Base-by-base conservation (phyloP, 129 eudicot genomes). In the Gnaphalium uliginosum region DNA sequence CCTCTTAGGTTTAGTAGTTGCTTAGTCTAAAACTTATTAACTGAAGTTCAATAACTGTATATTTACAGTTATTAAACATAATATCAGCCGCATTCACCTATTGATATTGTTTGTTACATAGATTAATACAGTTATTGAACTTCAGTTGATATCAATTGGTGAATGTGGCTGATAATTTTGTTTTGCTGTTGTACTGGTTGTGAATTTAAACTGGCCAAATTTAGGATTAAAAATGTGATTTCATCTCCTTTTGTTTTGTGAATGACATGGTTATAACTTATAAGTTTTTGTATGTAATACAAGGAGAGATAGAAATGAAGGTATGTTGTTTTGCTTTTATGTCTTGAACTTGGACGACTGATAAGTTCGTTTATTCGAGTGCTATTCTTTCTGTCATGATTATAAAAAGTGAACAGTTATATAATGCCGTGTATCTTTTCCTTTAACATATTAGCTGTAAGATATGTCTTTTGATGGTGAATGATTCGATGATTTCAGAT, bases 401-500 rank as follows among this genome's bases (percentile, higher is more conserved):
- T 25, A 8, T 58, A 23, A 15, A 70, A 26, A 30, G 46, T 62
- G 57, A 18, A 13, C 9, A 2, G 23, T 23, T 58, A 37, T 58
- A 21, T 13, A 61, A 48, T 33, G 6, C 25, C 23, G 13, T 33
- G 18, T 11, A 51, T 33, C 57, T 78, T 78, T 43, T 9, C 14
- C 21, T 63, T 30, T 24, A 48, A 64, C 57, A 19, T 46, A 27
- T 25, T 78, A 29, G 9, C 62, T 54, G 54, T 78, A 70, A 69
- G 27, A 71, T 19, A 19, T 32, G 17, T 39, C 7, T 69, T 23
- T 51, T 71, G 56, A 32, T 33, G 50, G 76, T 60, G 35, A 76
- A 26, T 27, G 6, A 1, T 59, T 81, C 29, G 1, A 79, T 73
- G 66, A 68, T 83, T 66, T 81, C 96, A 94, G 99, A 75, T 94